These are phyloP conservation scores for Golovinomyces cichoracearum DNA, from an alignment of 2,329 filamentous ascomycete species.

Conservation along the genomic window DNA sequence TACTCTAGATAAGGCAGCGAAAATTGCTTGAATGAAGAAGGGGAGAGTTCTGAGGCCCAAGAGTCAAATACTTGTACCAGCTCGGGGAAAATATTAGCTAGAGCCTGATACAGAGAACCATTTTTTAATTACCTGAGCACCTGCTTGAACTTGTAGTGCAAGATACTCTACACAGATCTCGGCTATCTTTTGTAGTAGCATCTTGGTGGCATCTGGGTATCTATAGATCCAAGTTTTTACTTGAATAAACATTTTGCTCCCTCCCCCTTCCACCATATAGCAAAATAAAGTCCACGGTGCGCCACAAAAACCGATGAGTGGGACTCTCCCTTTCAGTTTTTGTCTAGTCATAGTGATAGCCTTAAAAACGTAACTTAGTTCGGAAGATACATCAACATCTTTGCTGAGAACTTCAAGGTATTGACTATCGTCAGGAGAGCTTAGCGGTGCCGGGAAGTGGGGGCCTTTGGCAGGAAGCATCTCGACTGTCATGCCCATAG, in stretches of 20 bases:
- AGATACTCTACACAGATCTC: slow-evolving; percentile 89
- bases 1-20: slow-evolving; percentile 64
- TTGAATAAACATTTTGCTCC: slow-evolving; percentile 81
- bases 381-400: slow-evolving; percentile 57
- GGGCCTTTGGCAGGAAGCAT: slow-evolving; percentile 97
- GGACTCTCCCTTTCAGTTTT: slow-evolving; percentile 70
- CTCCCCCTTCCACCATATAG: slow-evolving; percentile 97
- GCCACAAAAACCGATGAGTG: slow-evolving; percentile 86
- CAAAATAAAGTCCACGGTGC: slow-evolving; percentile 91
- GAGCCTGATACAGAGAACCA: not conserved
- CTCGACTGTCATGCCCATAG: slow-evolving; percentile 93
- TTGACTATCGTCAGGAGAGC: slow-evolving; percentile 55
- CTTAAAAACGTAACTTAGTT: slow-evolving; percentile 84
- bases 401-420: slow-evolving; percentile 52
- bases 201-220: slow-evolving; percentile 56
- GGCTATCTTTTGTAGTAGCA: slow-evolving; percentile 67
- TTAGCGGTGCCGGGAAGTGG: slow-evolving; percentile 68
- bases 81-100: slow-evolving; percentile 17
- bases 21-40: slow-evolving; percentile 58
- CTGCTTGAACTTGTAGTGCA: slow-evolving; percentile 72
- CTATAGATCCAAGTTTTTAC: slow-evolving; percentile 93
- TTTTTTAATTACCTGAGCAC: slow-evolving; percentile 41
- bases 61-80: slow-evolving; percentile 94
- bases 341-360: slow-evolving; percentile 75
- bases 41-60: slow-evolving; percentile 85